A percentile compares a stretch with the other conserved stretches of the same genome.
Evolutionary conservation across 1,284 basidiomycete species (phyloP).

Genomic region (Hemileia vastatrix): DNA sequence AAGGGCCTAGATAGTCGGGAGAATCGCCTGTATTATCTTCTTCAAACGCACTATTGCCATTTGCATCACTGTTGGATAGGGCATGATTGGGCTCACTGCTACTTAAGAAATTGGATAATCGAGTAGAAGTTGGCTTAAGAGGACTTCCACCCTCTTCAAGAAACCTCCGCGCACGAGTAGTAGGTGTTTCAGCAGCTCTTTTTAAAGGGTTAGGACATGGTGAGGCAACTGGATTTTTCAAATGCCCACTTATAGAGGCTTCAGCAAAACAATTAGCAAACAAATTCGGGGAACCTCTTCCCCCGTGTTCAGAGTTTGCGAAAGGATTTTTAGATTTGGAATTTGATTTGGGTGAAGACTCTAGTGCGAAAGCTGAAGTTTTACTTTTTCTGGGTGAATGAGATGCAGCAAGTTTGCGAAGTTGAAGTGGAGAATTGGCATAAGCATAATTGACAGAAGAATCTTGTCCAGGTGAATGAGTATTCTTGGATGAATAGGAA

Average conservation of each 20-base stretch:
- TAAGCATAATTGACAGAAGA: too few relatives aligned
- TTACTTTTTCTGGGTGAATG: conserved; percentile 18
- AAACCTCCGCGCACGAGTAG: conserved; percentile 18
- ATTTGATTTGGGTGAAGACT: background rate
- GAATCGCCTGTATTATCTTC: conserved; percentile 2
- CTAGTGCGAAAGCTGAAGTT: background rate
- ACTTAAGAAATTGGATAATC: conserved; percentile 18
- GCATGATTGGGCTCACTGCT: background rate
- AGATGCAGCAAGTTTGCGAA: conserved; percentile 4
- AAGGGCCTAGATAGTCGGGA: conserved; percentile 19
- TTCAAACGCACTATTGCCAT: background rate
- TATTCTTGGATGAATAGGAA: conserved; percentile 10
- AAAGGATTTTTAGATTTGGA: conserved; percentile 8
- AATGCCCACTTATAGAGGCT: conserved; percentile 9
- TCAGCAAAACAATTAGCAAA: conserved; percentile 15
- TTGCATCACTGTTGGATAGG: background rate
- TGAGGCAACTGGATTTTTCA: too few relatives aligned
- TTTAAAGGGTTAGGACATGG: too few relatives aligned
- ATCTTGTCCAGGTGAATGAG: background rate
- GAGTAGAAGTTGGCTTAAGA: conserved; percentile 6
- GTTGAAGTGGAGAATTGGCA: conserved; percentile 10
- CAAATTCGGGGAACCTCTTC: conserved; percentile 13
- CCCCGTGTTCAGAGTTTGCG: conserved; percentile 13
- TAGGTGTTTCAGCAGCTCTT: too few relatives aligned
- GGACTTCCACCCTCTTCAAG: conserved; percentile 10